phyloP scores from a whole-genome alignment of 2,329 filamentous ascomycete genomes.

The Fonsecaea pedrosoi region DNA sequence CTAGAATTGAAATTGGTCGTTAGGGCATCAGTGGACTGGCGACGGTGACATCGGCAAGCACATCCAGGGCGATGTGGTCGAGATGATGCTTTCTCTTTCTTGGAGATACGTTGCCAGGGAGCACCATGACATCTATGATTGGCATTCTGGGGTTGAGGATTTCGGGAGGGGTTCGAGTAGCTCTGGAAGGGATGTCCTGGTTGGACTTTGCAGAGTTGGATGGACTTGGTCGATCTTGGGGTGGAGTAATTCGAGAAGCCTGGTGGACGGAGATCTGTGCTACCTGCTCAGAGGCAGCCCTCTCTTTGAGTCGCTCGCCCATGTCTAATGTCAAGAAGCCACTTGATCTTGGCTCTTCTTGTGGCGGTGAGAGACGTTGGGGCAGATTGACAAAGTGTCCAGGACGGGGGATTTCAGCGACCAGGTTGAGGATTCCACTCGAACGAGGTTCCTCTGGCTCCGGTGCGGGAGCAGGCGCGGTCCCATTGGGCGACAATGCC shows the following conservation, averaged over 20 bases:
- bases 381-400: conserved; percentile 18
- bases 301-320: conserved; percentile 31
- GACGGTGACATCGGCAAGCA: conserved; percentile 39
- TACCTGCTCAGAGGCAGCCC: conserved; percentile 18
- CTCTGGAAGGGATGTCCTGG: conserved; percentile 17
- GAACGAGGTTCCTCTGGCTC: conserved; percentile 37
- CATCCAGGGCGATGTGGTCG: conserved; percentile 38
- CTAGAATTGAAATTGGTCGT: conserved; percentile 17
- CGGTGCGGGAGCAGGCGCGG: conserved; percentile 12
- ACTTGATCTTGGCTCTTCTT: conserved; percentile 39
- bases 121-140: conserved; percentile 29
- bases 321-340: conserved; percentile 38
- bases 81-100: conserved; percentile 38
- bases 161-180: conserved; percentile 28
- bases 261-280: conserved; percentile 23
- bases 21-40: conserved; percentile 37
- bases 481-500: conserved; percentile 34
- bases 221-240: conserved; percentile 33
- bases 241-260: conserved; percentile 27
- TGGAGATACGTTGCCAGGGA: conserved; percentile 30
- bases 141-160: conserved; percentile 21
- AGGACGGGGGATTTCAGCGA: conserved; percentile 29
- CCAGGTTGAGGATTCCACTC: conserved; percentile 39
- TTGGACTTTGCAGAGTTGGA: conserved; percentile 26
- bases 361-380: conserved; percentile 31